Conservation (phyloP, 2,329 filamentous ascomycete genomes). For the Amesomyces nigricolor region DNA sequence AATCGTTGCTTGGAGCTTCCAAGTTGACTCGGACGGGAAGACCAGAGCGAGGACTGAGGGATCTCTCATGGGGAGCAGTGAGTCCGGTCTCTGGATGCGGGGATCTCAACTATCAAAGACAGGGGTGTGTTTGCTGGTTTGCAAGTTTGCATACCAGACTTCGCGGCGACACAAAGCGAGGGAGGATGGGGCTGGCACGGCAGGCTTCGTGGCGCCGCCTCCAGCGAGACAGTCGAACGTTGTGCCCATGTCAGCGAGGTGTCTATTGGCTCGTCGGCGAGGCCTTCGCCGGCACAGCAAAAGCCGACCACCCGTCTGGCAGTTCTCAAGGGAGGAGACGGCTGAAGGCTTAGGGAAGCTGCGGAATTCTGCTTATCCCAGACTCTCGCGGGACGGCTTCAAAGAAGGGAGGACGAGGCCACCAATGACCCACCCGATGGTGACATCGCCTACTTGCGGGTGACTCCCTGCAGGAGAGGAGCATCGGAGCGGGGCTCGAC, state of each 20-base stretch:
- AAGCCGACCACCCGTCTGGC: not conserved
- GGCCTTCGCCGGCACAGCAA: not conserved
- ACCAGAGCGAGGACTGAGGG: not conserved
- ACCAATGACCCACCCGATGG: conserved; percentile 7
- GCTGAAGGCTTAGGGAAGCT: not conserved
- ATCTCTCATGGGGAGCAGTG: not conserved
- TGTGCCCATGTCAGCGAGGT: conserved; percentile 2
- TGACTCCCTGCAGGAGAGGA: conserved; percentile 16
- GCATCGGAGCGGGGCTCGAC: not conserved
- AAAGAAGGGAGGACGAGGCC: conserved; percentile 8
- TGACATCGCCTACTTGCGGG: not conserved
- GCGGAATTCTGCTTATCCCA: not conserved
- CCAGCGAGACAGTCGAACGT: not conserved
- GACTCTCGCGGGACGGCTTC: not conserved
- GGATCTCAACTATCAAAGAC: too few species aligned
- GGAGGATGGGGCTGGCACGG: not conserved
- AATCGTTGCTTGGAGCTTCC: not conserved
- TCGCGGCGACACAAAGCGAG: not conserved
- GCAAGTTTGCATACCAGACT: not conserved
- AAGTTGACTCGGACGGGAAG: not conserved
- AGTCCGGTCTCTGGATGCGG: too few species aligned
- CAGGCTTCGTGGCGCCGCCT: conserved; percentile 8
- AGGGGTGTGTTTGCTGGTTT: not conserved
- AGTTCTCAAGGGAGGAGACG: not conserved
- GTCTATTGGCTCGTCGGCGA: conserved; percentile 18